Conservation (phyloP, 495 filamentous ascomycete genomes). For the Tetracladium setigerum region DNA sequence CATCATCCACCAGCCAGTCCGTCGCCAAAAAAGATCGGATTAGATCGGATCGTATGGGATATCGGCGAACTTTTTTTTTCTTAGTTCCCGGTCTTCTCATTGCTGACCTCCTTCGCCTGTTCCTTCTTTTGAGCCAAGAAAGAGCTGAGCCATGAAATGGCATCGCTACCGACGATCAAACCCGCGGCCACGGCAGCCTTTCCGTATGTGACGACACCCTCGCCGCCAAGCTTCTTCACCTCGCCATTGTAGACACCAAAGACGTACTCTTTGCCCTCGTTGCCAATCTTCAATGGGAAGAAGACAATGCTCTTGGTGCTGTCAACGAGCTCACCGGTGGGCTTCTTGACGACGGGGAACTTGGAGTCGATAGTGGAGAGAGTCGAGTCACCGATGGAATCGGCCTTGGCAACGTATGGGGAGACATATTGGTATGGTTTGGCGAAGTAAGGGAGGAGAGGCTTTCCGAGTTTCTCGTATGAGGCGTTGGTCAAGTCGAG, state of each 20-base stretch:
- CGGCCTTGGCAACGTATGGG: constrained; percentile 77
- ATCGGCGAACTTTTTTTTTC: no score
- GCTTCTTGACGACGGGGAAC: constrained; percentile 85
- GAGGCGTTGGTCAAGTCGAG: constrained; percentile 60
- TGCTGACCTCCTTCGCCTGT: constrained; percentile 47
- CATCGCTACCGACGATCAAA: constrained; percentile 62
- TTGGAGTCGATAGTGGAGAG: constrained; percentile 65
- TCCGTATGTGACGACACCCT: constrained; percentile 56
- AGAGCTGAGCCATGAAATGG: constrained; percentile 47
- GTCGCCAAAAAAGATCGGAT: no score
- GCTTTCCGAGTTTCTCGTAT: constrained; percentile 60
- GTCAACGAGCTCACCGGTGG: constrained; percentile 66
- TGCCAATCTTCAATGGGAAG: constrained; percentile 57
- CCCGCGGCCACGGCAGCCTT: constrained; percentile 72
- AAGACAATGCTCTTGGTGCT: constrained; percentile 55
- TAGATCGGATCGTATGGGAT: no score
- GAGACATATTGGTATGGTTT: constrained; percentile 69
- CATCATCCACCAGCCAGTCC: no score
- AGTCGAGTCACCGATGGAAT: constrained; percentile 67
- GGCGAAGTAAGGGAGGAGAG: constrained; percentile 68
- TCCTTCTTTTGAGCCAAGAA: constrained; percentile 53
- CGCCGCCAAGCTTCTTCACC: constrained; percentile 66
- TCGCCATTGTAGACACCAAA: constrained; percentile 63
- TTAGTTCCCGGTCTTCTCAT: constrained; percentile 36
- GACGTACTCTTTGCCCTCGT: constrained; percentile 70